Conservation (phyloP, 139 green algal genomes). For the Desmodesmus armatus region DNA sequence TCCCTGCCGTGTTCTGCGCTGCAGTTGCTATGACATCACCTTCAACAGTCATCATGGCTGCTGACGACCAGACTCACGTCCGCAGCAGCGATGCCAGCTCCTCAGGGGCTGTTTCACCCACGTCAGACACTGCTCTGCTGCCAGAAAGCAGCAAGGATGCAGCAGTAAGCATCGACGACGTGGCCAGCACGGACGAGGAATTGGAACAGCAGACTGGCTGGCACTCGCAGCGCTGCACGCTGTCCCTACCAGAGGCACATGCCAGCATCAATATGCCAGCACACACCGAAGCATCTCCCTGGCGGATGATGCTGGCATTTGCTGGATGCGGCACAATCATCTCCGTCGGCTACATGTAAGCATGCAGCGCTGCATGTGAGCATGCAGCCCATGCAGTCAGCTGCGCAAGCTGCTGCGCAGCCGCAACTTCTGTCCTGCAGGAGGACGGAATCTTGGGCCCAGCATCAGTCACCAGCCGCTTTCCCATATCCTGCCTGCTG, state of each 20-base stretch:
- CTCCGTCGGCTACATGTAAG: constrained; percentile 72
- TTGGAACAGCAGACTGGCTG: constrained; percentile 23
- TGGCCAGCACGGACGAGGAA: background rate
- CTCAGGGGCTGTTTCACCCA: background rate
- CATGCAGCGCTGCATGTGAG: background rate
- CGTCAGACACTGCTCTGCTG: background rate
- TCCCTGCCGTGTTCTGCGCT: no score
- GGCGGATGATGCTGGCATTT: constrained; percentile 61
- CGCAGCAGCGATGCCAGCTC: no score
- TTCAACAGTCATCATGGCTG: no score
- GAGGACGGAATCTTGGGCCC: no score
- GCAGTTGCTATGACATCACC: no score
- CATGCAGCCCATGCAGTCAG: background rate
- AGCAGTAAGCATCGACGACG: background rate
- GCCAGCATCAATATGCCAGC: constrained; percentile 56
- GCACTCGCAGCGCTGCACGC: background rate
- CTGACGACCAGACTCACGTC: no score
- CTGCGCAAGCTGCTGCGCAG: background rate
- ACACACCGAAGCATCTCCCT: constrained; percentile 4
- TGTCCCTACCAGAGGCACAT: constrained; percentile 64
- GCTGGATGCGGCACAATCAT: constrained; percentile 69
- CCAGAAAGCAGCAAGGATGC: background rate
- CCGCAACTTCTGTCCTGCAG: background rate
- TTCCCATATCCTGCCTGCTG: no score
- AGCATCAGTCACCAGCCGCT: no score